Base-by-base conservation (phyloP, 805 yeast genomes). In the Saccharomycopsis microspora region DNA sequence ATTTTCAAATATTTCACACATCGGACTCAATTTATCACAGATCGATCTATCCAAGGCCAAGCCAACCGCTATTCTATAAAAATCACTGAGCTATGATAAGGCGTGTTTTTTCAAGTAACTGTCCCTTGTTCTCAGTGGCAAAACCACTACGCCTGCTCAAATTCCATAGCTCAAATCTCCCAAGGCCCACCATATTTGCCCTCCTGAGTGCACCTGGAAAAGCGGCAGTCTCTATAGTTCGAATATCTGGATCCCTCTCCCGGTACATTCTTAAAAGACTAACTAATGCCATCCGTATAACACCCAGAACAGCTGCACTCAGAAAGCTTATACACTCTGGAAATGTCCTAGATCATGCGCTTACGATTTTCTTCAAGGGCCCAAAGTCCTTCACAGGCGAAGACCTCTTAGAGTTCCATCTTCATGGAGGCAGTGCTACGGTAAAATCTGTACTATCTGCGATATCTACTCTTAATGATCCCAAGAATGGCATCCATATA, bases 381-480 rank as follows among this genome's bases (percentile, higher is more conserved):
- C 97, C 97, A 0, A 67, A 71, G 9, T 81, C 96, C 0, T 93
- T 81, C 58, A 93, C 97, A 0, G 98, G 98, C 1, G 97, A 93
- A 61, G 96, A 90, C 56, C 56, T 83, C 30, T 66, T 89, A 6
- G 98, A 93, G 58, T 61, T 93, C n/a, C 97, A 93, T 58, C 63
- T 85, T 2, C 98, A 93, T 62, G 98, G 98, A 3, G 97, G 97
- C 3, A 78, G 74, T 8, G 96, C 97, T 0, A 86, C 90, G 1
- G 75, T 85, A 2, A 68, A 71, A 43, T 73, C 87, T 0, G 84
- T 89, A 0, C 57, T 89, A 43, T 66, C 66, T 4, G 79, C 94
- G 0, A 78, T 93, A 4, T 67, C 69, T 38, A 46, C 56, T 0
- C 55, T 82, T 4, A 84, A 83, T 56, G 62, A 71, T 4, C 38